phyloP scores from a whole-genome alignment of 352 stramenopile genomes.

The Phytophthora fragariaefolia region DNA sequence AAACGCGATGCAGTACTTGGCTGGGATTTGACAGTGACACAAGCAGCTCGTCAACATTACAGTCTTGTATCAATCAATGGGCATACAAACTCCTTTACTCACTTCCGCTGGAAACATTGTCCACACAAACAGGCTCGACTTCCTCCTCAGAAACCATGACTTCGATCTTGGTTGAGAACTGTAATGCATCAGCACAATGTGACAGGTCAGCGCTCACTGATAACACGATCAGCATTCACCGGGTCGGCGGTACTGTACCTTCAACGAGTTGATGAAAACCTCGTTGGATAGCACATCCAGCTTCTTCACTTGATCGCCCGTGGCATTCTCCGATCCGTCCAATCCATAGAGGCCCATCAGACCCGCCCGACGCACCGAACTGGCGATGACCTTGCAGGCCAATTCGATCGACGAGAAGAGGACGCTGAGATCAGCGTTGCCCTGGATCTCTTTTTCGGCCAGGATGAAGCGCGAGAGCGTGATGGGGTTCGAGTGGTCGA shows the following conservation, averaged over 20 bases:
- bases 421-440: slow-evolving; percentile 93
- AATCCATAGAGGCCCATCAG: slow-evolving; percentile 92
- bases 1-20: slow-evolving; percentile 97
- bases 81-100: slow-evolving; percentile 39
- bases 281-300: slow-evolving; percentile 98
- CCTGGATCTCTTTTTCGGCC: slow-evolving; percentile 89
- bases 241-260: slow-evolving; percentile 29
- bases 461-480: slow-evolving; percentile 95
- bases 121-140: slow-evolving; percentile 96
- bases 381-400: slow-evolving; percentile 97
- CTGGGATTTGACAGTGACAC: slow-evolving; percentile 31
- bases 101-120: slow-evolving; percentile 54
- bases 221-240: background rate
- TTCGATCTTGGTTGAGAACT: slow-evolving; percentile 95
- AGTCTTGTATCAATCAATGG: background rate
- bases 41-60: background rate
- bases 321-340: slow-evolving; percentile 95
- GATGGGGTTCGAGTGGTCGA: slow-evolving; percentile 83
- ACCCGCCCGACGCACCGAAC: slow-evolving; percentile 94
- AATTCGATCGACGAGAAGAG: slow-evolving; percentile 96
- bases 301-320: slow-evolving; percentile 98
- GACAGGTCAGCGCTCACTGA: slow-evolving; percentile 15
- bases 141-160: slow-evolving; percentile 98
- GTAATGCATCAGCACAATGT: slow-evolving; percentile 6
- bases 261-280: slow-evolving; percentile 97